Percentiles rank a stretch among this genome's conserved stretches.
Conservation (phyloP, 2,329 filamentous ascomycete species). For the Xylaria sp. region DNA sequence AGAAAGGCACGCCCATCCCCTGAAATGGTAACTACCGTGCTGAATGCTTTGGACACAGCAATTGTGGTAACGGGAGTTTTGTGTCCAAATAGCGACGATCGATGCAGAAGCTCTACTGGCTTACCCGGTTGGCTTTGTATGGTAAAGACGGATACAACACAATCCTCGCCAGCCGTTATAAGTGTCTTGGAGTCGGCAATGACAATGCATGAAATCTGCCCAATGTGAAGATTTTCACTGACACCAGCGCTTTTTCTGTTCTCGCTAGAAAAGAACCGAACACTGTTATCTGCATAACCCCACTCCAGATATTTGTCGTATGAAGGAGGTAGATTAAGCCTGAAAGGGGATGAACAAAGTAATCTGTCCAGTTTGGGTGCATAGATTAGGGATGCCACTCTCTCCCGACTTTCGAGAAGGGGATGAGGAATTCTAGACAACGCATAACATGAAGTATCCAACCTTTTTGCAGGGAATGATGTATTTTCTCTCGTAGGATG, state of each 20-base stretch:
- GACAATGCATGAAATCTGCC: slow-evolving; percentile 82
- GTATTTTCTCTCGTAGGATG: slow-evolving; percentile 81
- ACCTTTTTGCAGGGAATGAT: slow-evolving; percentile 70
- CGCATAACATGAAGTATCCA: slow-evolving; percentile 81
- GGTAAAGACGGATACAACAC: slow-evolving; percentile 86
- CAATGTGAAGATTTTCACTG: slow-evolving; percentile 93
- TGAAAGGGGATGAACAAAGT: slow-evolving; percentile 83
- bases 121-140: slow-evolving; percentile 72
- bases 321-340: slow-evolving; percentile 83
- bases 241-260: slow-evolving; percentile 83
- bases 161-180: slow-evolving; percentile 91
- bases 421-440: slow-evolving; percentile 83
- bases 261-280: slow-evolving; percentile 90
- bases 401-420: slow-evolving; percentile 79
- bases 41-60: slow-evolving; percentile 87
- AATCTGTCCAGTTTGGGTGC: slow-evolving; percentile 83
- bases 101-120: slow-evolving; percentile 79
- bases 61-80: slow-evolving; percentile 83
- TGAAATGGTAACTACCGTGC: slow-evolving; percentile 85
- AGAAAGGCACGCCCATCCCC: slow-evolving; percentile 84
- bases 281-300: slow-evolving; percentile 92
- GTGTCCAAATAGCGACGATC: slow-evolving; percentile 89
- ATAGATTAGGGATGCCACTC: slow-evolving; percentile 81
- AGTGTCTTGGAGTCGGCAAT: slow-evolving; percentile 92
- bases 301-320: slow-evolving; percentile 95